Evolutionary conservation across 1,139 yeast genomes (phyloP).

Genomic region (Candida dubliniensis): DNA sequence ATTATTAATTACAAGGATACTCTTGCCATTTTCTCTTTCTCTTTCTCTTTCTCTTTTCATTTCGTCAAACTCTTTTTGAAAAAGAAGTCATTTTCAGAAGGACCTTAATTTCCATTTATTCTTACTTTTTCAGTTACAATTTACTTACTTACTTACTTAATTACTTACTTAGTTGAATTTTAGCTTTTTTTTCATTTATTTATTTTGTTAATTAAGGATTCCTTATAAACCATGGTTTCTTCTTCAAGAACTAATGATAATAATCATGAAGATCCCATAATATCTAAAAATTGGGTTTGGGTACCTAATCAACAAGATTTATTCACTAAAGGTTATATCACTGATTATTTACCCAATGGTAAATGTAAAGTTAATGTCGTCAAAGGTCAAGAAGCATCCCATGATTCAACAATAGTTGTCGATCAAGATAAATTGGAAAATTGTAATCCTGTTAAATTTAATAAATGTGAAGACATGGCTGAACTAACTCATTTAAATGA

Average conservation of each 20-base stretch:
- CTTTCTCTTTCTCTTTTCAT: too few relatives aligned
- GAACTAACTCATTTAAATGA: conserved; percentile 92
- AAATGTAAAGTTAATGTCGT: conserved; percentile 53
- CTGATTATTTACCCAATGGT: conserved; percentile 52
- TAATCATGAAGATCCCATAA: conserved; percentile 8
- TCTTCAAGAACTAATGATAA: background rate
- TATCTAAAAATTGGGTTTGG: conserved; percentile 19
- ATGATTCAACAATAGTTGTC: conserved; percentile 27
- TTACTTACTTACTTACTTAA: too few relatives aligned
- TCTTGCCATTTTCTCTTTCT: too few relatives aligned
- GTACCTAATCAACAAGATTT: conserved; percentile 60
- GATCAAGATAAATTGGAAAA: conserved; percentile 54
- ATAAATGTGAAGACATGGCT: conserved; percentile 93
- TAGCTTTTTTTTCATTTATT: too few relatives aligned
- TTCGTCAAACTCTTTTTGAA: too few relatives aligned
- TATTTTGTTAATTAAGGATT: too few relatives aligned
- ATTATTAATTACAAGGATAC: too few relatives aligned
- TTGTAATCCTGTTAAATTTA: conserved; percentile 89
- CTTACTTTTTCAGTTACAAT: too few relatives aligned
- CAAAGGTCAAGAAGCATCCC: conserved; percentile 35
- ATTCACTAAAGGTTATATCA: conserved; percentile 69
- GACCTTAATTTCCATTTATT: too few relatives aligned
- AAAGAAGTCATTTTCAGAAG: too few relatives aligned
- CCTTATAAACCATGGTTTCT: too few relatives aligned
- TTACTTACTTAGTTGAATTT: too few relatives aligned